Conservation (phyloP, 1,139 yeast species). For the Saccharomyces hybrid region DNA sequence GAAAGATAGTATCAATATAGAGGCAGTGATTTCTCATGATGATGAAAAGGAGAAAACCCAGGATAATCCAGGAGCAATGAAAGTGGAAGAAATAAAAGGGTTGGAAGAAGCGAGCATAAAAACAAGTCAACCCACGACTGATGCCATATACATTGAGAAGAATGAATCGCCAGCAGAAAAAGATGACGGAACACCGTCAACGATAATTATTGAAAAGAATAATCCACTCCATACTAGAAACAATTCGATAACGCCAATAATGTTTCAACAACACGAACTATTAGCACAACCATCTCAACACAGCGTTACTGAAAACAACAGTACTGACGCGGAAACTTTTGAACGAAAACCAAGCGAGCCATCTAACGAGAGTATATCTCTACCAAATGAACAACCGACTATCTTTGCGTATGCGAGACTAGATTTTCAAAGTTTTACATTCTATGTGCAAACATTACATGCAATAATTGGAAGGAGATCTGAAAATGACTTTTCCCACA, state of each 20-base stretch:
- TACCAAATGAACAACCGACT: conserved; percentile 37
- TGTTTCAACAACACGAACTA: conserved; percentile 21
- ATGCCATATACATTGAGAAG: not conserved
- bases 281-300: conserved; percentile 3
- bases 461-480: conserved; percentile 86
- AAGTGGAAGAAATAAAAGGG: not conserved
- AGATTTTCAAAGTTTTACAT: conserved; percentile 86
- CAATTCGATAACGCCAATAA: conserved; percentile 27
- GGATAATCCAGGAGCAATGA: not conserved
- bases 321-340: conserved; percentile 1
- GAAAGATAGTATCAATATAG: conserved; percentile 6
- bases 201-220: conserved; percentile 11
- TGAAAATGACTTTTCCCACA: conserved; percentile 51
- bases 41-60: not conserved
- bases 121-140: not conserved
- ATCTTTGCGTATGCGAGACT: conserved; percentile 91
- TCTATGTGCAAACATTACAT: conserved; percentile 91
- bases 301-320: not conserved
- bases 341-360: not conserved
- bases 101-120: not conserved
- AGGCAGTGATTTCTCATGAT: not conserved
- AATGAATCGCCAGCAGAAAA: not conserved
- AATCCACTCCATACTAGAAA: conserved; percentile 14
- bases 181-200: conserved; percentile 13
- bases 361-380: conserved; percentile 6